Evolutionary conservation across 2,329 filamentous ascomycete genomes (phyloP).

Genomic region (Pyrenophora teres): DNA sequence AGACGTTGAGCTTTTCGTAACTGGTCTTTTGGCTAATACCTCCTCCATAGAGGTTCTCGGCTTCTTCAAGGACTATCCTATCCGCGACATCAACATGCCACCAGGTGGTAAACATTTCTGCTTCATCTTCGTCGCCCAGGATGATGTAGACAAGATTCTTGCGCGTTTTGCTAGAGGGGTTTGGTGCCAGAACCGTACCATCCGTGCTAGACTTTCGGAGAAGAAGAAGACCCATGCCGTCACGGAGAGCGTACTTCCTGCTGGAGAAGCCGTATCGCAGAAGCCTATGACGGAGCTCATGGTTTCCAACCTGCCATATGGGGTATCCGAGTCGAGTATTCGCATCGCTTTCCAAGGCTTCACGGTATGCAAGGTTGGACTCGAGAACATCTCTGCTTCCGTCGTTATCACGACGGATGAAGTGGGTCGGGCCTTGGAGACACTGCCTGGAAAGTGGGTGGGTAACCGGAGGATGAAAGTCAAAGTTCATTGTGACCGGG

Average conservation of each 20-base stretch:
- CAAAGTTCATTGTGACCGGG: not conserved
- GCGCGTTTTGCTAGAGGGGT: not conserved
- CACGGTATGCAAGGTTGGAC: not conserved
- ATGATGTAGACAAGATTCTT: not conserved
- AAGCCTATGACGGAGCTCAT: not conserved
- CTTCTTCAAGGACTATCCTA: not conserved
- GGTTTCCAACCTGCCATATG: not conserved
- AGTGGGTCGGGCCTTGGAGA: not conserved
- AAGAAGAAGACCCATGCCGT: not conserved
- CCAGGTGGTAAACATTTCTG: not conserved
- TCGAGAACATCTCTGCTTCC: not conserved
- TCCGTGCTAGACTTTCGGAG: not conserved
- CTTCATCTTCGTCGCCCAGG: not conserved
- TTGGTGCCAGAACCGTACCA: not conserved
- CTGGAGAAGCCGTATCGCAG: too few relatives aligned
- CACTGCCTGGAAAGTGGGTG: not conserved
- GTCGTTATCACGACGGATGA: not conserved
- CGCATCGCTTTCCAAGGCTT: not conserved
- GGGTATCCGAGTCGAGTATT: not conserved
- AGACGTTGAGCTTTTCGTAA: not conserved
- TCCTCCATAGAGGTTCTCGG: not conserved
- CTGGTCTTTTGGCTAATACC: fast-evolving
- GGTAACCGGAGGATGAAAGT: not conserved
- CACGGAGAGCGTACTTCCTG: not conserved
- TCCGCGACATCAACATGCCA: not conserved